Conservation (phyloP, 164 flowering plant species). For the Echeveria elegans region DNA sequence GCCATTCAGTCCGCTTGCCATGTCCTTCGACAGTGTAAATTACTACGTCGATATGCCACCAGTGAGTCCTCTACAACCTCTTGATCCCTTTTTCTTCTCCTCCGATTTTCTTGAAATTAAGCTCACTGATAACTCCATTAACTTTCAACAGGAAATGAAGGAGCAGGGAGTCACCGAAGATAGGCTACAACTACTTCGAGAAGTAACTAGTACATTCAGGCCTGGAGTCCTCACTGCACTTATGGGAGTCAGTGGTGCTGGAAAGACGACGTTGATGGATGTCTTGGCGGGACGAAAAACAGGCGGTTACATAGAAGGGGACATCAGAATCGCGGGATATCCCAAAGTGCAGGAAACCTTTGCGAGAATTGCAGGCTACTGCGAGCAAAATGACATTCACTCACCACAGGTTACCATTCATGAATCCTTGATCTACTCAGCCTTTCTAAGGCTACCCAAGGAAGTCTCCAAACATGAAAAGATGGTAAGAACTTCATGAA, state of each 20-base stretch:
- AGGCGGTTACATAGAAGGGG: conserved; percentile 84
- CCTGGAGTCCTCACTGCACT: conserved; percentile 70
- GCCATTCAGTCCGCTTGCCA: conserved; percentile 74
- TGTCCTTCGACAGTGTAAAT: conserved; percentile 72
- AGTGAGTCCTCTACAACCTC: conserved; percentile 31
- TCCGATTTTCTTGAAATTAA: background rate
- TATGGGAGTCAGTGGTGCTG: conserved; percentile 94
- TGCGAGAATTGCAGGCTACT: conserved; percentile 89
- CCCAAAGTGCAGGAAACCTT: conserved; percentile 87
- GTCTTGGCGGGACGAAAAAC: conserved; percentile 85
- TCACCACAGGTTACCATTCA: conserved; percentile 62
- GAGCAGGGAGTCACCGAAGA: conserved; percentile 59
- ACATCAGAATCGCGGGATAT: conserved; percentile 72
- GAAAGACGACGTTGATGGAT: conserved; percentile 83
- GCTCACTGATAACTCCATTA: background rate
- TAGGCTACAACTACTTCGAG: conserved; percentile 53
- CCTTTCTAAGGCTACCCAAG: conserved; percentile 80
- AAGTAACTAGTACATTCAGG: conserved; percentile 60
- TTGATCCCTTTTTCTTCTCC: background rate
- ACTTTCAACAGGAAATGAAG: conserved; percentile 56
- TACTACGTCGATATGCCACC: conserved; percentile 93
- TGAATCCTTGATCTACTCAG: conserved; percentile 88
- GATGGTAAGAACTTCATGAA: conserved; percentile 34
- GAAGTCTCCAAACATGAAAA: conserved; percentile 64
- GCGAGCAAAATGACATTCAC: conserved; percentile 69